Conservation (phyloP, 2,329 filamentous ascomycete species). For the Coniochaeta prunicola region DNA sequence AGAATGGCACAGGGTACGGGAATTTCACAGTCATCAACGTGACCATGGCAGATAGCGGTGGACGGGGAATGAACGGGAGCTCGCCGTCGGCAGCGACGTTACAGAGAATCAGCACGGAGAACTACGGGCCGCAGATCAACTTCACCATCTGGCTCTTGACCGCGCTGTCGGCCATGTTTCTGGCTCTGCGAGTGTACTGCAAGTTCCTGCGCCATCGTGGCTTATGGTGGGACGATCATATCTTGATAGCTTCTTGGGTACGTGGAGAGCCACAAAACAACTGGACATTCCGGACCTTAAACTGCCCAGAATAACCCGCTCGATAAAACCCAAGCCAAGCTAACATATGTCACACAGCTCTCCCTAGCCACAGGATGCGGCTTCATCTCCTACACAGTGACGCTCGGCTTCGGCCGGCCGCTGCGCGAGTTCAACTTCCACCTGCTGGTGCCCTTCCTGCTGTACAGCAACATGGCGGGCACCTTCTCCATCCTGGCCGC, state of each 20-base stretch:
- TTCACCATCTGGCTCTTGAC: conserved; percentile 1
- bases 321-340: background rate
- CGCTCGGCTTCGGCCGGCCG: conserved; percentile 13
- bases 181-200: conserved; percentile 14
- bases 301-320: background rate
- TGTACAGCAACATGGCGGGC: conserved; percentile 12
- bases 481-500: conserved; percentile 22
- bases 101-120: background rate
- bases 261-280: background rate
- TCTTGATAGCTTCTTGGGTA: conserved; percentile 20
- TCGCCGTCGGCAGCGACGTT: background rate
- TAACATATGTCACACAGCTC: background rate
- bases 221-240: conserved; percentile 24
- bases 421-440: conserved; percentile 8
- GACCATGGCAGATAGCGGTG: background rate
- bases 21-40: background rate
- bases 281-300: background rate
- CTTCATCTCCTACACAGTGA: conserved; percentile 4
- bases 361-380: background rate
- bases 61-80: background rate
- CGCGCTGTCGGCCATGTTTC: conserved; percentile 5
- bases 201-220: conserved; percentile 15
- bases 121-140: conserved; percentile 2
- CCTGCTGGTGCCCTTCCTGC: conserved; percentile 6
- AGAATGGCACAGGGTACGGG: background rate